Evolutionary conservation across 2,329 filamentous ascomycete genomes (phyloP).

Genomic region (Aphanoascus verrucosus): DNA sequence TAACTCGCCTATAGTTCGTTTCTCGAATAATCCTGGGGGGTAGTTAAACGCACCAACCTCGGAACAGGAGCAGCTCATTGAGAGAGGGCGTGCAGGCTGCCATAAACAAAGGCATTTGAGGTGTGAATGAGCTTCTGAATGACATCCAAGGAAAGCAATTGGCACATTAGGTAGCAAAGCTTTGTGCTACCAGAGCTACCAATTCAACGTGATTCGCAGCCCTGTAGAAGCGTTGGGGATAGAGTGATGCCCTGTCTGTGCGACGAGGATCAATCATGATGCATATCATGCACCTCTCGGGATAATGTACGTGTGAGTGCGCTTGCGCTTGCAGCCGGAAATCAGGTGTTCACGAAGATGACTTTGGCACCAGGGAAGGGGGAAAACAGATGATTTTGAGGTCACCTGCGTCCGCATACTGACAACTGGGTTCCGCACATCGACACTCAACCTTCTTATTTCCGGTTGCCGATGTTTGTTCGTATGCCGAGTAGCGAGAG

Average conservation of each 20-base stretch:
- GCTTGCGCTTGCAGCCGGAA: constrained; percentile 4
- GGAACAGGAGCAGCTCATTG: neutral
- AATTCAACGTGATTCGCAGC: constrained; percentile 8
- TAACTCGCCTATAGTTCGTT: neutral
- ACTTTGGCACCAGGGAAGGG: neutral
- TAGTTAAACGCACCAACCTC: neutral
- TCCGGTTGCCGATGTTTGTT: neutral
- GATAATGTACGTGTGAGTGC: neutral
- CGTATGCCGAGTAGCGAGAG: neutral
- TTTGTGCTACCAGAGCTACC: constrained; percentile 5
- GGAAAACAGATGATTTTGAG: neutral
- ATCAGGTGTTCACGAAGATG: constrained; percentile 1
- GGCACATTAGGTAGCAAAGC: constrained; percentile 5
- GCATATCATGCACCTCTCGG: constrained; percentile 1
- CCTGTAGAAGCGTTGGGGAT: constrained; percentile 3
- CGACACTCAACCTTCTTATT: neutral
- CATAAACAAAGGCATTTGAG: neutral
- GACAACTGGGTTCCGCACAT: neutral
- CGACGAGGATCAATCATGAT: neutral
- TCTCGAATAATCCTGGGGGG: neutral
- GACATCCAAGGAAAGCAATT: neutral
- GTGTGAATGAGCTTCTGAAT: neutral
- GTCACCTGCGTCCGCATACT: neutral
- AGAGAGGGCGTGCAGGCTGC: neutral
- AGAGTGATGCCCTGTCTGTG: constrained; percentile 6